Evolutionary conservation across 2,329 filamentous ascomycete species (phyloP).

Genomic region (Polytolypa hystricis): DNA sequence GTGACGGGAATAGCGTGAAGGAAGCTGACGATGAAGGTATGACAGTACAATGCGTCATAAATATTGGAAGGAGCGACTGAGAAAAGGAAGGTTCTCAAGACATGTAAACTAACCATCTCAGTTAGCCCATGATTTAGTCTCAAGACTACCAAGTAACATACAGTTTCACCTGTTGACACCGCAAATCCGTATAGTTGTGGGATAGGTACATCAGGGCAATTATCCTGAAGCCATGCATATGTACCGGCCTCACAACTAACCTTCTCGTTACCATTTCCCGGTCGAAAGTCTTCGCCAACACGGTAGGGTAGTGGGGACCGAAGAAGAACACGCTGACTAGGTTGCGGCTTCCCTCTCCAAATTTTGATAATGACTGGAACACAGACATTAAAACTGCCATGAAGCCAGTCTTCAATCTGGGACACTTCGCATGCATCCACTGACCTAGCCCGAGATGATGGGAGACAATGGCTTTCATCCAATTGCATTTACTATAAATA

Average conservation of each 20-base stretch:
- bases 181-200: constrained; percentile 9
- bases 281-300: constrained; percentile 5
- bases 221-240: constrained; percentile 9
- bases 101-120: constrained; percentile 1
- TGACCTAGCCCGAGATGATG: constrained; percentile 8
- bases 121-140: background rate
- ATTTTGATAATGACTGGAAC: constrained; percentile 8
- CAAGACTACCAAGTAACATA: background rate
- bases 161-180: constrained; percentile 4
- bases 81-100: background rate
- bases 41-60: background rate
- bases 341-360: constrained; percentile 1
- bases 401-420: constrained; percentile 8
- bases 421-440: constrained; percentile 4
- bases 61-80: constrained; percentile 1
- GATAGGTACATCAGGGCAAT: constrained; percentile 8
- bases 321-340: constrained; percentile 6
- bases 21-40: background rate
- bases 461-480: constrained; percentile 5
- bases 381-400: constrained; percentile 14
- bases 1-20: background rate
- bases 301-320: constrained; percentile 10
- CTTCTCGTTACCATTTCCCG: constrained; percentile 11
- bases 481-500: background rate
- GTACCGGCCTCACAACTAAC: constrained; percentile 12